Conservation (phyloP, 2,329 filamentous ascomycete genomes). For the Fusarium sp. region DNA sequence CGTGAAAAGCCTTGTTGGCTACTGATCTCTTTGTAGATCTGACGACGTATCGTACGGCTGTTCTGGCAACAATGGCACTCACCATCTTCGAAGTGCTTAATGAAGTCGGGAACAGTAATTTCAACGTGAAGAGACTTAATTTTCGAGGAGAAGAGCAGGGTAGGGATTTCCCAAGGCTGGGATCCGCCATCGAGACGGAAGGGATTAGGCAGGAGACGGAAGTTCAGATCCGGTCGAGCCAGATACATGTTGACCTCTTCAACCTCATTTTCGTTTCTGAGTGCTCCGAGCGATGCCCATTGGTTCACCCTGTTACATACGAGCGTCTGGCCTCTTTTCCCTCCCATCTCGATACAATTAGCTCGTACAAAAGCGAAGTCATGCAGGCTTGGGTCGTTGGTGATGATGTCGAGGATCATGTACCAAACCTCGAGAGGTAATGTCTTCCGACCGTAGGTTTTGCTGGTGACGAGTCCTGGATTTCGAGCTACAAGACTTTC, state of each 20-base stretch:
- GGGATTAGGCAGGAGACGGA: accelerated
- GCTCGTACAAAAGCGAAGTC: background rate
- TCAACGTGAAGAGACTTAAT: background rate
- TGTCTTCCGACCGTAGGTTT: background rate
- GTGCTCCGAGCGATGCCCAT: background rate
- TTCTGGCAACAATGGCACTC: accelerated
- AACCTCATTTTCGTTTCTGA: accelerated
- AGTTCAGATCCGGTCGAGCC: background rate
- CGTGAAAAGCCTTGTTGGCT: no score
- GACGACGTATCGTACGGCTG: accelerated
- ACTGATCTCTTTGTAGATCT: accelerated
- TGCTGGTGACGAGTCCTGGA: background rate
- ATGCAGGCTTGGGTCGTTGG: accelerated
- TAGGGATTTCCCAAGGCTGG: background rate
- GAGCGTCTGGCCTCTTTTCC: accelerated
- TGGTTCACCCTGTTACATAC: background rate
- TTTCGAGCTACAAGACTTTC: background rate
- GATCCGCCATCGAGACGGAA: background rate
- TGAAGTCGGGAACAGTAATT: slow-evolving; percentile 1
- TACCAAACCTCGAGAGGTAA: slow-evolving; percentile 2
- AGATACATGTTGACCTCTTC: background rate
- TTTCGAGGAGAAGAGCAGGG: background rate
- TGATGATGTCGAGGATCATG: background rate
- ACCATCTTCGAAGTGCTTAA: background rate
- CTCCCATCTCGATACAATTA: accelerated